Evolutionary conservation across 1,284 basidiomycete genomes (phyloP), one percentile per base, ranked within the genome.

Genomic region (Dichomitus squalens): DNA sequence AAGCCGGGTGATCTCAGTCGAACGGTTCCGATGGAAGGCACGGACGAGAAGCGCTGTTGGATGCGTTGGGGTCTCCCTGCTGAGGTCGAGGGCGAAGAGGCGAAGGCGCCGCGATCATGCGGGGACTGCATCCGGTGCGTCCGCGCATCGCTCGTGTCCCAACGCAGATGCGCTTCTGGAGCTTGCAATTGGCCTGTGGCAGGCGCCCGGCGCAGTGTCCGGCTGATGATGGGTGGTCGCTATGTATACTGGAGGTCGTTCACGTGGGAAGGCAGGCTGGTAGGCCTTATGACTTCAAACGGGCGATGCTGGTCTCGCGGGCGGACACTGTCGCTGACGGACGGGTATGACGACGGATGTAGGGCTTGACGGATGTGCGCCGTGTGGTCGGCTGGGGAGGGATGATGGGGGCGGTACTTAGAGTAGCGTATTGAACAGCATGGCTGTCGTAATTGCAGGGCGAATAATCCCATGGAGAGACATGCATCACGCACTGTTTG

Each of bases 21-120:
- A 53, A 58, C 49, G 57, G 52, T 60, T 60, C 61, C 55, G 58
- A 58, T 63, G 44, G 59, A 64, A 64, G 56, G 23, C 51, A 41
- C 38, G 49, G 23, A 34, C 48, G 48, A 14, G 57, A 43, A 50
- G 40, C 51, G 51, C 50, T 38, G 50, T 36, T 27, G 51, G 36
- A 29, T n/a, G n/a, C n/a, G n/a, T n/a, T n/a, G n/a, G n/a, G n/a
- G n/a, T n/a, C n/a, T n/a, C n/a, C n/a, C n/a, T n/a, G n/a, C n/a
- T n/a, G n/a, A n/a, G n/a, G n/a, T n/a, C n/a, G n/a, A n/a, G n/a
- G n/a, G n/a, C n/a, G n/a, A n/a, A n/a, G n/a, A n/a, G 55, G 36
- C 41, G 41, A 44, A 18, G 41, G 29, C 14, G 38, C 36, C 33
- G 59, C 18, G 57, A 59, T 64, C 62, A 64, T 60, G 61, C 44